A percentile compares a stretch with the other conserved stretches of the same genome.
These are phyloP conservation scores for Lepidium africanum DNA, from an alignment of 345 rosid species.

Conservation along the genomic window DNA sequence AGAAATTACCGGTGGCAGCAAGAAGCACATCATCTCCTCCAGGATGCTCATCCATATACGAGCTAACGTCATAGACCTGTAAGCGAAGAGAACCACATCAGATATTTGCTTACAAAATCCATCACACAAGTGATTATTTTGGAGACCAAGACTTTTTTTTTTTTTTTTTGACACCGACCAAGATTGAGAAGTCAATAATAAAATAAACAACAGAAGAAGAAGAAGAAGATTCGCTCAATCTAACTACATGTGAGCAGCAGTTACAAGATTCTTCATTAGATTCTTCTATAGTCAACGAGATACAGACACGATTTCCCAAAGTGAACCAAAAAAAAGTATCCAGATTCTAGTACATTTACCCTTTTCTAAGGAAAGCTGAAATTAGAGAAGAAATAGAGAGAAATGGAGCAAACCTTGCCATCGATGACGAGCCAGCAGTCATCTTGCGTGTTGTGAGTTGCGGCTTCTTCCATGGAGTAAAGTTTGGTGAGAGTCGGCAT, in stretches of 20 bases:
- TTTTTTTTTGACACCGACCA: not conserved
- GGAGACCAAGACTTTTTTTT: too few relatives aligned
- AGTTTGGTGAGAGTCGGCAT: constrained; percentile 83
- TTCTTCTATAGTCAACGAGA: not conserved
- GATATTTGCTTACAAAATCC: not conserved
- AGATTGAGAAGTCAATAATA: not conserved
- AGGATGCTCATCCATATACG: constrained; percentile 88
- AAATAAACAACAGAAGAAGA: not conserved
- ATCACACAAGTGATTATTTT: not conserved
- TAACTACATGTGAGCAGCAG: not conserved
- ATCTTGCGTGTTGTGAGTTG: constrained; percentile 59
- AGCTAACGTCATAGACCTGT: constrained; percentile 77
- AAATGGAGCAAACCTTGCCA: constrained; percentile 48
- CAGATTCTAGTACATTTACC: not conserved
- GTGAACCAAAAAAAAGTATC: not conserved
- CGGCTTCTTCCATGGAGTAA: constrained; percentile 60
- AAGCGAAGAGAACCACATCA: not conserved
- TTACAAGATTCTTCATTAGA: not conserved
- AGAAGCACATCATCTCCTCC: constrained; percentile 94
- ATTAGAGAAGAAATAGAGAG: not conserved
- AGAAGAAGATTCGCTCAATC: not conserved
- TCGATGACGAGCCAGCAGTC: constrained; percentile 94
- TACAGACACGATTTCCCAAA: not conserved
- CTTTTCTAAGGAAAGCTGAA: not conserved
- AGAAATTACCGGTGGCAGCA: constrained; percentile 49